Evolutionary conservation across 2,329 filamentous ascomycete genomes (phyloP).

Genomic region (Bipolaris victoriae): DNA sequence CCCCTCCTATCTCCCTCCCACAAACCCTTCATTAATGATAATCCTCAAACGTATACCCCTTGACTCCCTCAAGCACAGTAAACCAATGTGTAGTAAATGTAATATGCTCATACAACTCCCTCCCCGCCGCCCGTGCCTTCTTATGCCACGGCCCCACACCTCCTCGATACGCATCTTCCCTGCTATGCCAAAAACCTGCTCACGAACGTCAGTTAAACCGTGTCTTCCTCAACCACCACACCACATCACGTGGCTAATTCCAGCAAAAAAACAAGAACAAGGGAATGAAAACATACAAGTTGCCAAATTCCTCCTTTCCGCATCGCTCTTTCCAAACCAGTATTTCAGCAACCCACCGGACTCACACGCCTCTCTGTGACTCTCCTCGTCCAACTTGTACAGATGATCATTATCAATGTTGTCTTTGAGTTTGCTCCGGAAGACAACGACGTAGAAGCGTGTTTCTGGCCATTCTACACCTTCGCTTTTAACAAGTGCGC

Average conservation of each 20-base stretch:
- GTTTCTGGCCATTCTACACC: constrained; percentile 63
- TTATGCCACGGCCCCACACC: constrained; percentile 63
- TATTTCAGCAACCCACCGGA: constrained; percentile 89
- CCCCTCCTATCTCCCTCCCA: not conserved
- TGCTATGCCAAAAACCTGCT: constrained; percentile 69
- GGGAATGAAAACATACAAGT: constrained; percentile 60
- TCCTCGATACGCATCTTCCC: constrained; percentile 66
- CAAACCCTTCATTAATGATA: constrained; percentile 24
- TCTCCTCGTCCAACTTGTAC: constrained; percentile 74
- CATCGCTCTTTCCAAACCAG: constrained; percentile 82
- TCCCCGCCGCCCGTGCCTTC: constrained; percentile 57
- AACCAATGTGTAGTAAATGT: constrained; percentile 55
- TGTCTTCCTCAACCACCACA: too few relatives aligned
- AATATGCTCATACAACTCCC: constrained; percentile 54
- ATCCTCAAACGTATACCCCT: constrained; percentile 61
- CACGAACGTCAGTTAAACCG: constrained; percentile 2
- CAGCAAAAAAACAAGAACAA: too few relatives aligned
- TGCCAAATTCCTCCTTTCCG: constrained; percentile 75
- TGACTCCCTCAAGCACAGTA: constrained; percentile 68
- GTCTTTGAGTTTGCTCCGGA: constrained; percentile 74
- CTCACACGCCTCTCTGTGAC: constrained; percentile 78
- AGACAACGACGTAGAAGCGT: constrained; percentile 83
- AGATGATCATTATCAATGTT: constrained; percentile 72
- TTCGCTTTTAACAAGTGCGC: constrained; percentile 56
- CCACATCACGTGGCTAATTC: too few relatives aligned